Evolutionary conservation across 192 early-diverging fungal genomes (phyloP).

Genomic region (Linnemannia exigua): DNA sequence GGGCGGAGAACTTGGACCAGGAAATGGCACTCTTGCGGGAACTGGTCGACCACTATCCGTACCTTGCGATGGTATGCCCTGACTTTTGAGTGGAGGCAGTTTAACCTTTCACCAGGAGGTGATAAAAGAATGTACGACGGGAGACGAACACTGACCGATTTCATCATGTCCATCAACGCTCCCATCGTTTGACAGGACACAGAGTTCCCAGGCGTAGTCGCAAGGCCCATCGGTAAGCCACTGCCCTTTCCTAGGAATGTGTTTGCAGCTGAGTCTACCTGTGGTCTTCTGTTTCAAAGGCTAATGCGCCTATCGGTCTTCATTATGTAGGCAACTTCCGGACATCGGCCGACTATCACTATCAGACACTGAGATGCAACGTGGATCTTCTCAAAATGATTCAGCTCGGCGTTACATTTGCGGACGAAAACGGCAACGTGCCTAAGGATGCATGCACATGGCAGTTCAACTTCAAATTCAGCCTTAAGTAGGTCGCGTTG

Average conservation of each 20-base stretch:
- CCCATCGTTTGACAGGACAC: slow-evolving; percentile 78
- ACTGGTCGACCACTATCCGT: slow-evolving; percentile 90
- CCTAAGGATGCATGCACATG: slow-evolving; percentile 90
- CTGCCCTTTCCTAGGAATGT: neutral
- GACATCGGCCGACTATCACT: slow-evolving; percentile 96
- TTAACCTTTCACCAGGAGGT: neutral
- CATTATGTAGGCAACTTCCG: slow-evolving; percentile 74
- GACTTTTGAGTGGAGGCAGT: neutral
- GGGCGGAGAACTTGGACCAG: slow-evolving; percentile 95
- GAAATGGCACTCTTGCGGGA: slow-evolving; percentile 89
- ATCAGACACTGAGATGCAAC: slow-evolving; percentile 96
- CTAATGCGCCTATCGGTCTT: neutral
- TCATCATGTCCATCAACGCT: neutral
- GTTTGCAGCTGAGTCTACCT: neutral
- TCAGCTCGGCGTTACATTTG: slow-evolving; percentile 94
- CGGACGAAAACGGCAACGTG: slow-evolving; percentile 85
- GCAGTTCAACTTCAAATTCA: slow-evolving; percentile 99
- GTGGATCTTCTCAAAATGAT: slow-evolving; percentile 97
- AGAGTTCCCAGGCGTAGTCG: slow-evolving; percentile 98
- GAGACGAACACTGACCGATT: neutral
- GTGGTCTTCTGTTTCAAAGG: too few relatives aligned
- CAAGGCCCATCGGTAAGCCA: slow-evolving; percentile 83
- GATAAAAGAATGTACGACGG: neutral
- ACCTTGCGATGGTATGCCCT: slow-evolving; percentile 91
- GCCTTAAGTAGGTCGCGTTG: slow-evolving; percentile 68